These are phyloP conservation scores for Pseudozyma hubeiensis DNA, from an alignment of 1,284 basidiomycete species.

Conservation along the genomic window DNA sequence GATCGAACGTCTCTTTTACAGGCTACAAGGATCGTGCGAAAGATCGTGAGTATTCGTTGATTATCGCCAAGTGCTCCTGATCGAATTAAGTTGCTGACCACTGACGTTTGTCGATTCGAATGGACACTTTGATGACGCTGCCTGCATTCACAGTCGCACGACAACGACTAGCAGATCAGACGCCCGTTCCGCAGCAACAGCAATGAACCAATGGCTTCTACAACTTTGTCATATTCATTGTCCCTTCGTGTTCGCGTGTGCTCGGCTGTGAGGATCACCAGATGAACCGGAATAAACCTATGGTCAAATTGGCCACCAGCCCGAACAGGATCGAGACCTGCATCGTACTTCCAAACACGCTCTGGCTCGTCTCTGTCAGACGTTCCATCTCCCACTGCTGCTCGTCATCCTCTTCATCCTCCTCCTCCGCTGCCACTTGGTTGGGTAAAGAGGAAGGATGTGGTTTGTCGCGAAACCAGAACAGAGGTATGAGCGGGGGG, in stretches of 20 bases:
- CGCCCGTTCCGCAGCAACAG: no score
- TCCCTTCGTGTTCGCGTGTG: no score
- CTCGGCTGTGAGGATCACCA: conserved; percentile 10
- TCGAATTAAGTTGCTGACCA: no score
- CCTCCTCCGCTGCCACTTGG: neutral
- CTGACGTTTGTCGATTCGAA: neutral
- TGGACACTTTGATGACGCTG: neutral
- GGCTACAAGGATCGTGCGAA: conserved; percentile 30
- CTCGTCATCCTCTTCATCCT: conserved; percentile 26
- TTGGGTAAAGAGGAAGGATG: conserved; percentile 23
- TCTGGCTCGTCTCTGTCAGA: conserved; percentile 5
- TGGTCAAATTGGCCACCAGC: conserved; percentile 31
- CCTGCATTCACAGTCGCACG: conserved; percentile 2
- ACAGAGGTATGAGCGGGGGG: conserved; percentile 29
- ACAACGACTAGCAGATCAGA: conserved; percentile 23
- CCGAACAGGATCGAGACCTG: conserved; percentile 43
- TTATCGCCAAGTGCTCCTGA: neutral
- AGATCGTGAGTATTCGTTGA: conserved; percentile 20
- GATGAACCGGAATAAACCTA: conserved; percentile 41
- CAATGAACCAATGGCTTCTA: no score
- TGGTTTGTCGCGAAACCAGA: conserved; percentile 34
- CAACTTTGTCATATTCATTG: no score
- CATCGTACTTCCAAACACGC: conserved; percentile 37
- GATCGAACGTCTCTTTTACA: conserved; percentile 15
- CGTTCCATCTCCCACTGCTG: conserved; percentile 19